Conservation (phyloP, 768 basidiomycete species). For the Mycena haematopus region DNA sequence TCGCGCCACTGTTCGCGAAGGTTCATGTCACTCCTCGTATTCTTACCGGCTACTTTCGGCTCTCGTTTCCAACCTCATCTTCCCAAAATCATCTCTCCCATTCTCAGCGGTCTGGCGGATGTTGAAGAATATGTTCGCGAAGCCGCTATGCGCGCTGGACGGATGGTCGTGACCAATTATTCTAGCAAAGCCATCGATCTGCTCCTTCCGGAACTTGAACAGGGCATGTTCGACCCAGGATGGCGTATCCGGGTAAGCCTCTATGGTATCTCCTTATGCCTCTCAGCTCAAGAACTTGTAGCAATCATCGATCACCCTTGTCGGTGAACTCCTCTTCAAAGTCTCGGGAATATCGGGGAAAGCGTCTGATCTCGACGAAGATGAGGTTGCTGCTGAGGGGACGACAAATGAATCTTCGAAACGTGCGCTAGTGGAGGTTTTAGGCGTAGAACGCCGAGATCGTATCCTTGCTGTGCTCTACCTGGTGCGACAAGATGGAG, state of each 20-base stretch:
- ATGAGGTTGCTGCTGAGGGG: conserved; percentile 65
- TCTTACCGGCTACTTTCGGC: conserved; percentile 94
- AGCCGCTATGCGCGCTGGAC: conserved; percentile 97
- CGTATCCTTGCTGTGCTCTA: conserved; percentile 91
- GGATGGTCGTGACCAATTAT: conserved; percentile 98
- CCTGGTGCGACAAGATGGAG: conserved; percentile 91
- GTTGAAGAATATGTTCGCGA: conserved; percentile 95
- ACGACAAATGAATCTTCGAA: conserved; percentile 80
- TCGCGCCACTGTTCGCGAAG: conserved; percentile 90
- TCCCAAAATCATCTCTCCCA: conserved; percentile 91
- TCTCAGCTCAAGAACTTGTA: conserved; percentile 38
- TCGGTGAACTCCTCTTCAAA: conserved; percentile 96
- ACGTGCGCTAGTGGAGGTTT: conserved; percentile 83
- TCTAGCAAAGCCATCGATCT: conserved; percentile 91
- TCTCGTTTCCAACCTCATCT: conserved; percentile 96
- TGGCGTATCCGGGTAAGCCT: conserved; percentile 91
- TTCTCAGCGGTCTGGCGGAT: conserved; percentile 90
- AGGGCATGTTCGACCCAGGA: conserved; percentile 91
- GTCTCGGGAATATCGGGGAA: conserved; percentile 96
- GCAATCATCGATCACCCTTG: conserved; percentile 95
- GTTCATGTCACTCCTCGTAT: conserved; percentile 97
- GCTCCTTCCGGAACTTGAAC: conserved; percentile 91
- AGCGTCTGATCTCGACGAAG: conserved; percentile 76
- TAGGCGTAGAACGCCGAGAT: conserved; percentile 89
- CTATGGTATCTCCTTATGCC: neutral